Evolutionary conservation across 1,284 basidiomycete species (phyloP), one percentile per base, ranked within the genome.

Genomic region (Melampsora americana): DNA sequence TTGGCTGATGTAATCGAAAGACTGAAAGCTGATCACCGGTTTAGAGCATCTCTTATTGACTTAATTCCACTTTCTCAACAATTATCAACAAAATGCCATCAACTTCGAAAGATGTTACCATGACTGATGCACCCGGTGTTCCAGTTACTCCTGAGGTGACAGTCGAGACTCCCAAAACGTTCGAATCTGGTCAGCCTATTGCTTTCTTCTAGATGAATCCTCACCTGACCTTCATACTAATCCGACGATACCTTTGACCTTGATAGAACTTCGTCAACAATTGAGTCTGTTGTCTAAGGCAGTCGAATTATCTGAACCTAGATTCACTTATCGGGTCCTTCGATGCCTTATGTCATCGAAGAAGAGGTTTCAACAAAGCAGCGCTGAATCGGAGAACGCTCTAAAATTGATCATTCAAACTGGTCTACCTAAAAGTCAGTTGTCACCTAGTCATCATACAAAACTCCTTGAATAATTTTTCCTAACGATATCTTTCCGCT

Each of bases 281-380:
- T 86, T 93, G 78, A 84, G 86, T 18, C 89, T 98, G 83, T 90
- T 99, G 82, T 90, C 93, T 79, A 87, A 90, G 67, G 93, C 92
- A 0, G 92, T 97, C 32, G 86, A 89, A 26, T 91, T 92, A 42
- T 87, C 97, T 77, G 96, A 99, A 84, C 93, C 95, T 35, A 88
- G 96, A 42, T 96, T 96, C 83, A 93, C 92, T 5, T 90, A 92
- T 79, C 88, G 94, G 42, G 95, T 95, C 1, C 84, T 99, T 75
- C 87, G 95, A 66, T 90, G 92, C 0, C 84, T 98, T 79, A 90
- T 91, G 0, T 86, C 90, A 1, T 84, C 95, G 78, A 86, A 95
- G 79, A 93, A 92, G 84, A 88, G 88, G 77, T 83, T 93, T 26
- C 87, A 89, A 56, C 46, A 65, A 79, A 84, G 85, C 60, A 85